phyloP scores from a whole-genome alignment of 1,139 yeast species.

The Saccharomycopsis hybrid region DNA sequence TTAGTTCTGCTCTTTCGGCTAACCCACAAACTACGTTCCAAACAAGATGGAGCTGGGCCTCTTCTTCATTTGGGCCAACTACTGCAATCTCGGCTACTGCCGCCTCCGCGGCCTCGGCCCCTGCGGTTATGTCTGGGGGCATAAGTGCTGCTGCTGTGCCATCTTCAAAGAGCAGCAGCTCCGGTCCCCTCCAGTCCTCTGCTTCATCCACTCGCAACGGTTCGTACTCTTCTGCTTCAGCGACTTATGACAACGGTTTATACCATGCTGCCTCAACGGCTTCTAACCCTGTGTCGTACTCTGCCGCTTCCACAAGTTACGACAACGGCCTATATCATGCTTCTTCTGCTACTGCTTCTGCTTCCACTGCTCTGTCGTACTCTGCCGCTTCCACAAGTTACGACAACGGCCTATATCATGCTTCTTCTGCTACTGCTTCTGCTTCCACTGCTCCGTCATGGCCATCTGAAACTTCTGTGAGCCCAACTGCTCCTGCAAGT shows the following conservation, averaged over 20 bases:
- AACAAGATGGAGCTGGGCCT: too few species aligned
- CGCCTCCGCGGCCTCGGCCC: too few species aligned
- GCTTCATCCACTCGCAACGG: too few species aligned
- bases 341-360: too few species aligned
- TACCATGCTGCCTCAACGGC: background rate
- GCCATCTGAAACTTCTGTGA: too few species aligned
- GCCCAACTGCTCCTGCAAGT: too few species aligned
- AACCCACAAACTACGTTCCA: background rate
- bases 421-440: too few species aligned
- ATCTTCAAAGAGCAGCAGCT: background rate
- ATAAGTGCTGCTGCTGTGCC: constrained; percentile 3
- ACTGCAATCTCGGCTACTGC: background rate
- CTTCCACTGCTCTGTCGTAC: too few species aligned
- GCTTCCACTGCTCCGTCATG: too few species aligned
- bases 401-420: background rate
- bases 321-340: background rate
- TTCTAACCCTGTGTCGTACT: background rate
- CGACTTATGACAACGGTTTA: background rate
- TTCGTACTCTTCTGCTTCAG: constrained; percentile 6
- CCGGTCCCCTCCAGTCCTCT: background rate
- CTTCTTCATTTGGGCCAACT: too few species aligned
- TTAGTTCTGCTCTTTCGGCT: background rate
- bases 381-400: too few species aligned
- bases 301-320: background rate
- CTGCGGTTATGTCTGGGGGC: too few species aligned